Percentiles rank a stretch among this genome's conserved stretches.
Conservation (phyloP, 345 rosid genomes). For the Raphanus raphanistrum region DNA sequence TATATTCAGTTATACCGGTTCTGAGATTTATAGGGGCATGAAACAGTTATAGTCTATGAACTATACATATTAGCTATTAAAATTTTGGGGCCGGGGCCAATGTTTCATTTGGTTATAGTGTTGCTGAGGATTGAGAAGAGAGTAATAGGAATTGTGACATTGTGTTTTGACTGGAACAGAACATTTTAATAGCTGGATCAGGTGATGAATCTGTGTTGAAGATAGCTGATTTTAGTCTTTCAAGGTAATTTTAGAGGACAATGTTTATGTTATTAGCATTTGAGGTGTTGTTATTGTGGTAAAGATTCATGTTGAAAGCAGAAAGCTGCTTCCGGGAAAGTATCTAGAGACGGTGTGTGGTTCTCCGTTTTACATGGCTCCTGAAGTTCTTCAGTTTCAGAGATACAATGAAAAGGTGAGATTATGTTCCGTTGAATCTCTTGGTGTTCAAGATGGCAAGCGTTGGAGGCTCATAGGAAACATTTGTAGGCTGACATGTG, state of each 20-base stretch:
- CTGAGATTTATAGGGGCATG: too few species aligned
- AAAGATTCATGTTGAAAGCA: slow-evolving; percentile 26
- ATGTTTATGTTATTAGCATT: neutral
- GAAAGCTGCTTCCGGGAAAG: slow-evolving; percentile 45
- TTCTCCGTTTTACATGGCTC: slow-evolving; percentile 76
- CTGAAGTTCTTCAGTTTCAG: slow-evolving; percentile 73
- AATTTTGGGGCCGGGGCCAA: neutral
- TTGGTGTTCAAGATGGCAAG: neutral
- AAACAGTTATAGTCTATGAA: too few species aligned
- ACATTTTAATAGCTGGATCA: slow-evolving; percentile 53
- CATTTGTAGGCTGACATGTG: slow-evolving; percentile 65
- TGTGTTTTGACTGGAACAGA: slow-evolving; percentile 41
- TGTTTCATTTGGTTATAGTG: neutral
- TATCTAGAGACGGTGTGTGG: slow-evolving; percentile 62
- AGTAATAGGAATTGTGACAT: neutral
- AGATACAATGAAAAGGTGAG: slow-evolving; percentile 63
- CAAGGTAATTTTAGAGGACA: slow-evolving; percentile 50
- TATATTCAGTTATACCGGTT: neutral
- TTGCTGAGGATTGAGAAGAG: neutral
- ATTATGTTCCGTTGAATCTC: neutral
- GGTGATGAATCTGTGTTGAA: slow-evolving; percentile 53
- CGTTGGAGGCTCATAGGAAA: neutral
- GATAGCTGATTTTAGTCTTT: slow-evolving; percentile 77
- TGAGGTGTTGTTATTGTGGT: neutral
- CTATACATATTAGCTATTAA: too few species aligned